These are phyloP conservation scores for Effrenium voratum DNA, from an alignment of 73 alveolate species.

Conservation along the genomic window DNA sequence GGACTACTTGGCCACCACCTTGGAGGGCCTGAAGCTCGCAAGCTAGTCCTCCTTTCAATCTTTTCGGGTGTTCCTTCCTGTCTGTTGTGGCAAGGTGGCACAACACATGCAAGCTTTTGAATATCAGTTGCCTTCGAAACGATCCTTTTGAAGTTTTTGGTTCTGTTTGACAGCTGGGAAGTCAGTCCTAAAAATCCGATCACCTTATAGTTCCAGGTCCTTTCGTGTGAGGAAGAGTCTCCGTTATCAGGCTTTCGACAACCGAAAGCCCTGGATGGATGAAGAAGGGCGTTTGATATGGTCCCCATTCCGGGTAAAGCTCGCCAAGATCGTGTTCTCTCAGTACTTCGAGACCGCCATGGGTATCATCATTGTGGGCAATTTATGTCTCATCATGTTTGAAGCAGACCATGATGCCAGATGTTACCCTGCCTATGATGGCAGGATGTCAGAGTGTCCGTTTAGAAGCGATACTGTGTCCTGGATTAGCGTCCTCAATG, in stretches of 20 bases:
- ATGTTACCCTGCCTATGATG: conserved; percentile 28
- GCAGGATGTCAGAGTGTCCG: conserved; percentile 21
- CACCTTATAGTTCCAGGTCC: no score
- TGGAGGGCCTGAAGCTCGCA: conserved; percentile 65
- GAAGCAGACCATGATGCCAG: conserved; percentile 70
- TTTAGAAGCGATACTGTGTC: conserved; percentile 11
- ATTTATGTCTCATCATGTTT: conserved; percentile 42
- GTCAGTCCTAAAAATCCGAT: no score
- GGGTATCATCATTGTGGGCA: conserved; percentile 55
- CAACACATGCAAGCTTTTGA: no score
- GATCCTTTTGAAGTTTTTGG: no score
- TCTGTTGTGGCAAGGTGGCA: no score
- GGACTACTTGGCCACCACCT: conserved; percentile 2
- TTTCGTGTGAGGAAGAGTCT: no score
- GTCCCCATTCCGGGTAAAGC: conserved; percentile 24
- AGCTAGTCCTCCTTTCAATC: no score
- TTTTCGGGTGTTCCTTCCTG: no score
- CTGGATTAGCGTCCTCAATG: conserved; percentile 18
- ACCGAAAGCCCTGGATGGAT: conserved; percentile 50
- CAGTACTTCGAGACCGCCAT: conserved; percentile 56
- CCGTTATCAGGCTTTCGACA: conserved; percentile 35
- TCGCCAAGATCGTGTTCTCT: conserved; percentile 62
- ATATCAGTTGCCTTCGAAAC: no score
- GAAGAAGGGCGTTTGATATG: conserved; percentile 51
- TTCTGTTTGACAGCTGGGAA: no score